Evolutionary conservation across 1,284 basidiomycete genomes (phyloP), one percentile per base, ranked within the genome.

Genomic region (Pholiota adiposa): DNA sequence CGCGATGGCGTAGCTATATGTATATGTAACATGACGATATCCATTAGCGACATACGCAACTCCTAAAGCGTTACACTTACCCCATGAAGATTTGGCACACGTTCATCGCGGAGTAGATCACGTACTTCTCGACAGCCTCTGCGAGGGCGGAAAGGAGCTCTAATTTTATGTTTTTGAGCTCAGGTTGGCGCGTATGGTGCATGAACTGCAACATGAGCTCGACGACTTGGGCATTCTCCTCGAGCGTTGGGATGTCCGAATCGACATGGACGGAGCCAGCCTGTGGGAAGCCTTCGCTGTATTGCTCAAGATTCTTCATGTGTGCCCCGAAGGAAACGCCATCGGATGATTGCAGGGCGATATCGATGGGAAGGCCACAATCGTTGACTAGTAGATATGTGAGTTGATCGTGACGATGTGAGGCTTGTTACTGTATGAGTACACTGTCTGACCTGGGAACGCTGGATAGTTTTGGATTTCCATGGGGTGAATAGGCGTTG

Each of bases 51-150:
- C 11, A 4, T 4, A 4, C 29, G 29, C 29, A 4, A 31, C 29
- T 11, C 29, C 11, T 31, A 11, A 31, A 31, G 29, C 4, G 11
- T 31, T 31, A 11, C 11, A 31, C 29, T 31, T 31, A 31, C 29
- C 11, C 11, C 29, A 31, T 31, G 29, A 31, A 11, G 11, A 31
- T 31, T 23, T 59, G 63, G 51, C 70, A 73, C 4, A 71, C 55
- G 12, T 65, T 65, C 63, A 72, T 68, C 11, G 71, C 71, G 18
- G 65, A 64, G 46, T 67, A 75, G 1, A 75, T 60, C 51, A 68
- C 54, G 31, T 75, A 75, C 53, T 75, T 75, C 63, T 73, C 72
- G 3, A 67, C 70, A 0, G 72, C 73, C 46, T 73, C 73, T 4
- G 73, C 68, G 4, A 75, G 50, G 2, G 44, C 58, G 11, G 58